phyloP scores from a whole-genome alignment of 106 monocot genomes.

The Dendrobium huoshanense region DNA sequence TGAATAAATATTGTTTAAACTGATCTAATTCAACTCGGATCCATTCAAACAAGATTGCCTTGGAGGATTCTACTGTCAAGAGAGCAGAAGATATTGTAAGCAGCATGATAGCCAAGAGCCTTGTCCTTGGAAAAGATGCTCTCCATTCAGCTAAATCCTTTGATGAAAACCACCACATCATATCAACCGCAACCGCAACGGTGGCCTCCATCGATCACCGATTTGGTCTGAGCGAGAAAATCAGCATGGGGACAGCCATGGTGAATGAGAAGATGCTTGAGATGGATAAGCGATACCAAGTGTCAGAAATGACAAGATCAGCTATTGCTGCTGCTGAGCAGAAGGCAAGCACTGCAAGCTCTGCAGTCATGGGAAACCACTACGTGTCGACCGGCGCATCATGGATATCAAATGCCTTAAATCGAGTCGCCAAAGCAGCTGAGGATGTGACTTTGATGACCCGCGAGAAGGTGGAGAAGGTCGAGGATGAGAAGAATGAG shows the following conservation, averaged over 20 bases:
- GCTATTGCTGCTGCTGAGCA: constrained; percentile 65
- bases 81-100: constrained; percentile 78
- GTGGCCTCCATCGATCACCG: constrained; percentile 57
- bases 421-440: constrained; percentile 52
- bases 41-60: not conserved
- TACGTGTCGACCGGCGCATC: constrained; percentile 62
- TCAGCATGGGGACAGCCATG: constrained; percentile 48
- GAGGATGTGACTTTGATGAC: constrained; percentile 60
- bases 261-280: constrained; percentile 59
- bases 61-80: constrained; percentile 22
- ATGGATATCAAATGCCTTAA: constrained; percentile 60
- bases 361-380: constrained; percentile 53
- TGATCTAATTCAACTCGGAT: not conserved
- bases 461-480: constrained; percentile 65
- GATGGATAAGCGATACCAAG: constrained; percentile 57
- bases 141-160: constrained; percentile 53
- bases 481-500: constrained; percentile 62
- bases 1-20: not conserved
- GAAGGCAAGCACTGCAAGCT: constrained; percentile 49
- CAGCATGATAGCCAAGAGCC: constrained; percentile 82
- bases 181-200: constrained; percentile 57
- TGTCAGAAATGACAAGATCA: constrained; percentile 72
- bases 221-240: constrained; percentile 71
- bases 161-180: constrained; percentile 63
- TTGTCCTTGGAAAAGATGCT: constrained; percentile 83